Percentiles rank a stretch among this genome's conserved stretches.
These are phyloP conservation scores for Tausonia pullulans DNA, from an alignment of 1,284 basidiomycete species.

Conservation along the genomic window DNA sequence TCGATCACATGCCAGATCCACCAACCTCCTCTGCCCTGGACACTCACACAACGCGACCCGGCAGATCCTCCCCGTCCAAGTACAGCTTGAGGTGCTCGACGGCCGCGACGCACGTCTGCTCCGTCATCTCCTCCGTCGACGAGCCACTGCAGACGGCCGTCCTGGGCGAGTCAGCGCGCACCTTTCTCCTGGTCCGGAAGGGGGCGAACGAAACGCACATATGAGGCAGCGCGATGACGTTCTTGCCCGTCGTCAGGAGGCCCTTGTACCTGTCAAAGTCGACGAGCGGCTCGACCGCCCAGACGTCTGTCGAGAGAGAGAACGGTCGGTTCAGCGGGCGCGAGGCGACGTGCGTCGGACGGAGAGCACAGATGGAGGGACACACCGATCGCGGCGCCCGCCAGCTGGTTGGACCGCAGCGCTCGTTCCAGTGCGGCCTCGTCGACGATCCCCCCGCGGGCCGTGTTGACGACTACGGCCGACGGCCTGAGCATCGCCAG, in stretches of 20 bases:
- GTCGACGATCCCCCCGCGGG: slow-evolving; percentile 39
- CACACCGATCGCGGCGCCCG: slow-evolving; percentile 43
- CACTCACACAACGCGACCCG: too few relatives aligned
- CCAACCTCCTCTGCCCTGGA: too few relatives aligned
- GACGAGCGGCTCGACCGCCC: background rate
- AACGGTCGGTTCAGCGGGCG: too few relatives aligned
- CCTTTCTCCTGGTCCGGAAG: background rate
- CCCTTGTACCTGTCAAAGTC: background rate
- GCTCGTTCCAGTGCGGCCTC: slow-evolving; percentile 38
- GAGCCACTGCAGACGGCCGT: background rate
- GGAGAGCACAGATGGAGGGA: background rate
- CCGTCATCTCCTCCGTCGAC: background rate
- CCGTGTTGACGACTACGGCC: slow-evolving; percentile 39
- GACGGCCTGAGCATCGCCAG: slow-evolving; percentile 32
- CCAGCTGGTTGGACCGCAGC: slow-evolving; percentile 32
- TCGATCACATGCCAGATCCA: too few relatives aligned
- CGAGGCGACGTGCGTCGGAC: background rate
- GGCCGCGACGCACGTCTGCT: background rate
- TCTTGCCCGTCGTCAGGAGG: background rate
- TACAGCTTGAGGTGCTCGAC: background rate
- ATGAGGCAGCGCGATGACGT: background rate
- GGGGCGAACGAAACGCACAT: background rate
- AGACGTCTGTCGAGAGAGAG: background rate
- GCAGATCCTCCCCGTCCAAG: background rate
- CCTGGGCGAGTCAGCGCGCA: background rate